phyloP scores from a whole-genome alignment of 2,329 filamentous ascomycete genomes.

The Xylogone sp. region DNA sequence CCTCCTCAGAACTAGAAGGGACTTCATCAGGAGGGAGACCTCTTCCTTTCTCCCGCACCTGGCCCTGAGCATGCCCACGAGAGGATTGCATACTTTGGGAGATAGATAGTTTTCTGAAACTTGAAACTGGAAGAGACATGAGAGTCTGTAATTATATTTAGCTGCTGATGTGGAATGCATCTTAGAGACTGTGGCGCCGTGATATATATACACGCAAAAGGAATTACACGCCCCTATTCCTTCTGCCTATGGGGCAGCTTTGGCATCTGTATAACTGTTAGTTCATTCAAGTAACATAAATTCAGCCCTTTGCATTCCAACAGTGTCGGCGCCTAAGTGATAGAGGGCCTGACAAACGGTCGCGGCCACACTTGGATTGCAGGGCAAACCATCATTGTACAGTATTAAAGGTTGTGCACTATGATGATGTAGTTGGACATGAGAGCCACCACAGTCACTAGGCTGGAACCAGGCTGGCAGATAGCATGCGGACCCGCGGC shows the following conservation, averaged over 20 bases:
- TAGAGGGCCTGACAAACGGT: slow-evolving; percentile 13
- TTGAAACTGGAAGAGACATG: slow-evolving; percentile 25
- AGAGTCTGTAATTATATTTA: slow-evolving; percentile 11
- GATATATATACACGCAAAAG: neutral
- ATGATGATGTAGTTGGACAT: neutral
- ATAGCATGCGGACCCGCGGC: neutral
- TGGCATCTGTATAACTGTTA: slow-evolving; percentile 10
- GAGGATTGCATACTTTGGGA: slow-evolving; percentile 22
- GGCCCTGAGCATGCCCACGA: slow-evolving; percentile 8
- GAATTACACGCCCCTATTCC: slow-evolving; percentile 6
- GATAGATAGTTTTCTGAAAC: slow-evolving; percentile 26
- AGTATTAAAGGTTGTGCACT: neutral
- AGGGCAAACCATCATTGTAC: neutral
- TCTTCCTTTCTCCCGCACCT: slow-evolving; percentile 14
- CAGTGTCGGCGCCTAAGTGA: slow-evolving; percentile 8
- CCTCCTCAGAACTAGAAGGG: slow-evolving; percentile 7
- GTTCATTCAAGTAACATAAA: slow-evolving; percentile 11
- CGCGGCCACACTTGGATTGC: slow-evolving; percentile 2
- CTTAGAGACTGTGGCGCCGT: slow-evolving; percentile 1
- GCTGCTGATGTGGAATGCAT: slow-evolving; percentile 12
- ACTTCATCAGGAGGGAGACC: slow-evolving; percentile 6
- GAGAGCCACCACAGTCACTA: neutral
- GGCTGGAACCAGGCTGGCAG: neutral
- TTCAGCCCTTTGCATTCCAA: slow-evolving; percentile 20
- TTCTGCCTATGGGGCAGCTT: slow-evolving; percentile 21